Conservation (phyloP, 176 grass and related monocot genomes). For the Miscanthus lutarioriparius region DNA sequence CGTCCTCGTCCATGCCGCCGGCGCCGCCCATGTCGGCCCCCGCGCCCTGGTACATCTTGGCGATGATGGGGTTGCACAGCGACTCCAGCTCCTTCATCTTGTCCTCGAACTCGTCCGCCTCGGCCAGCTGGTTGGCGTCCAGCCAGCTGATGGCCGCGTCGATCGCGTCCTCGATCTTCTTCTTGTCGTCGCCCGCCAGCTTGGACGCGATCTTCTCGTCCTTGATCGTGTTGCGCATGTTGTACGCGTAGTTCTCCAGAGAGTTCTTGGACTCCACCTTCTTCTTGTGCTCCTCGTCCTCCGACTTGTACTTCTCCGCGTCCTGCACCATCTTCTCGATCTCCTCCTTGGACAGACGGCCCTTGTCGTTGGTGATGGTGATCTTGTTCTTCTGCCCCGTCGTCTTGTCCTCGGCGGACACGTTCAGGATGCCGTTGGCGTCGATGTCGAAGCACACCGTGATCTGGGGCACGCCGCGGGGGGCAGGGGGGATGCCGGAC, state of each 20-base stretch:
- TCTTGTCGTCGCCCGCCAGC: conserved; percentile 33
- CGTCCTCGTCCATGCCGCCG: conserved; percentile 49
- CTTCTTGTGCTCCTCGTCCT: conserved; percentile 73
- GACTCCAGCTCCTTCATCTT: conserved; percentile 69
- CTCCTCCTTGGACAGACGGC: conserved; percentile 58
- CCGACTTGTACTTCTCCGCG: conserved; percentile 60
- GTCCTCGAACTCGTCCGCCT: conserved; percentile 65
- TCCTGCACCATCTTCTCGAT: conserved; percentile 77
- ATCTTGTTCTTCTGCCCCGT: conserved; percentile 73
- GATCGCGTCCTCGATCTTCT: conserved; percentile 64
- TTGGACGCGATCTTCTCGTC: conserved; percentile 62
- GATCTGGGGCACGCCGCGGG: conserved; percentile 57
- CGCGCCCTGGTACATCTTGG: conserved; percentile 62
- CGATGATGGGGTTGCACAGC: conserved; percentile 64
- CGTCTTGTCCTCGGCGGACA: conserved; percentile 58
- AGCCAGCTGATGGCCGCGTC: conserved; percentile 58
- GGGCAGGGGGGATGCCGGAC: conserved; percentile 50
- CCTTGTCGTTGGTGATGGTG: conserved; percentile 72
- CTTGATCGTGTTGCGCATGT: conserved; percentile 80
- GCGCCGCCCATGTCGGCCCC: conserved; percentile 35
- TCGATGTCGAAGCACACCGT: conserved; percentile 64
- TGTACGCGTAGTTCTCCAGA: conserved; percentile 72
- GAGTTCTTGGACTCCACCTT: conserved; percentile 61
- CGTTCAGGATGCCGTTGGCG: conserved; percentile 60
- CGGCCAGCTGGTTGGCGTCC: conserved; percentile 53